Percentiles rank a stretch among this genome's conserved stretches.
Conservation (phyloP, 2,329 filamentous ascomycete species). For the Phoma herbarum region DNA sequence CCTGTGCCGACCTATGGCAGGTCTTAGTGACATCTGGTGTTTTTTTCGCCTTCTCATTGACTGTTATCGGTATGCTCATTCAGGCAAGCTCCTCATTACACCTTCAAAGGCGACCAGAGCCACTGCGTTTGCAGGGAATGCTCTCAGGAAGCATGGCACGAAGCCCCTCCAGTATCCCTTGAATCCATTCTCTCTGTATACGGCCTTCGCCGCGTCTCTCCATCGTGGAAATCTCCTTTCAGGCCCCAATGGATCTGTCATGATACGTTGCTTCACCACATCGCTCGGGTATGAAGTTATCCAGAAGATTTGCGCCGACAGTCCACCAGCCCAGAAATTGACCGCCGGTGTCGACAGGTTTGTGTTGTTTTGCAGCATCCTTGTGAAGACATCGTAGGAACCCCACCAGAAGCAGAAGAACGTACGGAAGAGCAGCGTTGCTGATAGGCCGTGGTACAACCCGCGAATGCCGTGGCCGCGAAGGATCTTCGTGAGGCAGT, state of each 20-base stretch:
- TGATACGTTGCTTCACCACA: slow-evolving; percentile 94
- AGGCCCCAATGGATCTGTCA: slow-evolving; percentile 86
- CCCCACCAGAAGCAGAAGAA: slow-evolving; percentile 99
- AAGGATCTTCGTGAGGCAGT: slow-evolving; percentile 73
- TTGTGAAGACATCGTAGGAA: slow-evolving; percentile 87
- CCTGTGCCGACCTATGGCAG: background rate
- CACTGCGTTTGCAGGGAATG: slow-evolving; percentile 95
- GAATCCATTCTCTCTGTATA: slow-evolving; percentile 78
- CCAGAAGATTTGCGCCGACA: slow-evolving; percentile 96
- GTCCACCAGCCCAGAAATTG: slow-evolving; percentile 96
- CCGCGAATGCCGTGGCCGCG: slow-evolving; percentile 75
- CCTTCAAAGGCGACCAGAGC: slow-evolving; percentile 93
- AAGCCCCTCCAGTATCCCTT: slow-evolving; percentile 93
- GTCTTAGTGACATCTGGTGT: background rate
- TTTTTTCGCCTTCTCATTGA: background rate
- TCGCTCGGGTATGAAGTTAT: slow-evolving; percentile 89
- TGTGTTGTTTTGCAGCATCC: slow-evolving; percentile 72
- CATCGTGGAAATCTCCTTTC: slow-evolving; percentile 73
- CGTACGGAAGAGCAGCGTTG: slow-evolving; percentile 86
- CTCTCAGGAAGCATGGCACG: slow-evolving; percentile 88
- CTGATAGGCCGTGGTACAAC: slow-evolving; percentile 83
- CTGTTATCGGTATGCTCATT: slow-evolving; percentile 27
- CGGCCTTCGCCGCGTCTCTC: slow-evolving; percentile 79
- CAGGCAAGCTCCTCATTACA: slow-evolving; percentile 71
- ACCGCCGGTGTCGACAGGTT: slow-evolving; percentile 77